Conservation (phyloP, 441 rosid species). For the Viola pubescens region DNA sequence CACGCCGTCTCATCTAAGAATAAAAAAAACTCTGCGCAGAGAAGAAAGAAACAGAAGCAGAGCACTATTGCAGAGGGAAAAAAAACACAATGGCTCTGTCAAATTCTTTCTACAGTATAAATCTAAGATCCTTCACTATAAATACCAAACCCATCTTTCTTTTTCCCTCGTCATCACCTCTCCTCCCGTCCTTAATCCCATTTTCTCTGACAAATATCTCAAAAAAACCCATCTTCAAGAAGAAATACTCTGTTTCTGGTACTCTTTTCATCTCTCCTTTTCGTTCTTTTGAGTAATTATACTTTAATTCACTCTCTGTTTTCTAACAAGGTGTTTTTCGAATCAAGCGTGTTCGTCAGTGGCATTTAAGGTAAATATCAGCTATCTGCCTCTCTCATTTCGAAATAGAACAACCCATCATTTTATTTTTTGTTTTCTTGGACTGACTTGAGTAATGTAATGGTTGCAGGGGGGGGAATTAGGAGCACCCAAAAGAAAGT, state of each 20-base stretch:
- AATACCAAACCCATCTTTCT: constrained; percentile 31
- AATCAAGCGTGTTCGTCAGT: constrained; percentile 23
- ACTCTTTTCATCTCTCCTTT: constrained; percentile 6
- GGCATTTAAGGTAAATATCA: constrained; percentile 39
- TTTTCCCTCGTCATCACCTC: constrained; percentile 19
- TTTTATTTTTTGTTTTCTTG: background rate
- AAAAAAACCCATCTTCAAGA: background rate
- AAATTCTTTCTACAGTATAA: constrained; percentile 24
- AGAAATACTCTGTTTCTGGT: constrained; percentile 26
- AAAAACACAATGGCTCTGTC: constrained; percentile 38
- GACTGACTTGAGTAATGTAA: constrained; percentile 1
- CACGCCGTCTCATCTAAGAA: background rate
- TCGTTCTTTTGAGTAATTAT: background rate
- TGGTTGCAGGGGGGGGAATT: constrained; percentile 31
- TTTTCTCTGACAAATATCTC: background rate
- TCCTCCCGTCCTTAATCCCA: background rate
- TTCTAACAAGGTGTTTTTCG: constrained; percentile 21
- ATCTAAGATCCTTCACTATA: constrained; percentile 31
- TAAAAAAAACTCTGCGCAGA: background rate
- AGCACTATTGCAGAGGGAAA: background rate
- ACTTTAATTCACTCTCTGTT: background rate
- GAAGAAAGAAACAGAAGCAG: background rate
- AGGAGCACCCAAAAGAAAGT: constrained; percentile 16
- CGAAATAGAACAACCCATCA: background rate
- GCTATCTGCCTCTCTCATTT: background rate